Conservation (phyloP, 2,329 filamentous ascomycete genomes). For the Colletotrichum lupini region DNA sequence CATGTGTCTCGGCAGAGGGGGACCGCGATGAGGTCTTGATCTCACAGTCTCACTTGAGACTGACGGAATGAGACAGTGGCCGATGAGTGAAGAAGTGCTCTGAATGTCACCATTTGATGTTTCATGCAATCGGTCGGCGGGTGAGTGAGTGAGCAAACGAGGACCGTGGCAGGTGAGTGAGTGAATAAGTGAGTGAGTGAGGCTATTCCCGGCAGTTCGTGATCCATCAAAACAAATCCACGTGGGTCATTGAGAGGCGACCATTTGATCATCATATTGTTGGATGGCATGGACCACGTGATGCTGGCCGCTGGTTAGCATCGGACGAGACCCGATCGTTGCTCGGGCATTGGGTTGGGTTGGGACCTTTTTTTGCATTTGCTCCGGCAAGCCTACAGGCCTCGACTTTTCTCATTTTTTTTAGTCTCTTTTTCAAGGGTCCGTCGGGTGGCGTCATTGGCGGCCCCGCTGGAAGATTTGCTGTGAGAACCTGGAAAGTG, state of each 20-base stretch:
- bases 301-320: not conserved
- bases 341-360: not conserved
- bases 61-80: not conserved
- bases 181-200: not conserved
- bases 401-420: not conserved
- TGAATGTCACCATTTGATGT: not conserved
- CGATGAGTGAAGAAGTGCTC: not conserved
- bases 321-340: not conserved
- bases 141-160: not conserved
- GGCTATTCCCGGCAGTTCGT: not conserved
- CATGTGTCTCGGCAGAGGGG: conserved; percentile 17
- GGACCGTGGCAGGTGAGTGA: not conserved
- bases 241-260: not conserved
- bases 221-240: not conserved
- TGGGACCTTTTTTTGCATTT: not conserved
- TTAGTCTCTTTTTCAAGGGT: not conserved
- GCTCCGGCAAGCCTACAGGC: not conserved
- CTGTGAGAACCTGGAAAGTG: not conserved
- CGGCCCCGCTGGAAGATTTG: not conserved
- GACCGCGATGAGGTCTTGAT: not conserved
- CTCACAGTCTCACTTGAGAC: conserved; percentile 3
- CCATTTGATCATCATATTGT: not conserved
- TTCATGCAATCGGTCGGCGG: not conserved
- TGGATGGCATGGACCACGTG: not conserved
- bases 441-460: not conserved